phyloP scores from a whole-genome alignment of 2,329 filamentous ascomycete species.

The Fusarium sp. region DNA sequence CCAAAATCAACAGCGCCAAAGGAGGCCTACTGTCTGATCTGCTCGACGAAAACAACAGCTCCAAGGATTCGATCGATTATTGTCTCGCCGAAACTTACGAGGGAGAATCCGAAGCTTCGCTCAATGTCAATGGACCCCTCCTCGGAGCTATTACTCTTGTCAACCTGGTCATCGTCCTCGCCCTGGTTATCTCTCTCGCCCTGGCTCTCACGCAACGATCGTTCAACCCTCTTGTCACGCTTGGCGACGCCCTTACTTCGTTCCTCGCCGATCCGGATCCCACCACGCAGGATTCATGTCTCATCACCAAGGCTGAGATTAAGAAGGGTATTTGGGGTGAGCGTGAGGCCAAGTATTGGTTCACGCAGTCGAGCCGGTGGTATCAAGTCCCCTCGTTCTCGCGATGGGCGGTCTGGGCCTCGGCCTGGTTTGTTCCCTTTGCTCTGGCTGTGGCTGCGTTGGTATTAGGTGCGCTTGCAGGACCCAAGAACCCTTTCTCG shows the following conservation, averaged over 20 bases:
- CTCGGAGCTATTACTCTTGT: conserved; percentile 51
- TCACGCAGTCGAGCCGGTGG: conserved; percentile 57
- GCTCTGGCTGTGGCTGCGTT: conserved; percentile 55
- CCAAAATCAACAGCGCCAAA: conserved; percentile 41
- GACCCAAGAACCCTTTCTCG: conserved; percentile 47
- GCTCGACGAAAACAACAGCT: conserved; percentile 19
- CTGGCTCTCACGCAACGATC: conserved; percentile 48
- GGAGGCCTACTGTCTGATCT: neutral
- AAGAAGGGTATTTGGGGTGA: conserved; percentile 56
- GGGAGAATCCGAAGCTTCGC: conserved; percentile 22
- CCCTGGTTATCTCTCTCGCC: conserved; percentile 56
- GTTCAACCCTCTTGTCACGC: conserved; percentile 59
- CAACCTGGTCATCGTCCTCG: conserved; percentile 56
- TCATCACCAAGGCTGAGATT: conserved; percentile 61
- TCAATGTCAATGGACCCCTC: conserved; percentile 57
- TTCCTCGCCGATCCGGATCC: conserved; percentile 60
- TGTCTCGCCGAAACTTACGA: conserved; percentile 25
- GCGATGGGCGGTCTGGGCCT: conserved; percentile 56
- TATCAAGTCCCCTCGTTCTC: conserved; percentile 54
- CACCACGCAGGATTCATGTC: conserved; percentile 56
- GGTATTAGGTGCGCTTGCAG: conserved; percentile 49
- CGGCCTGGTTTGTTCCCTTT: conserved; percentile 53
- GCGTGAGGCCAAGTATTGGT: conserved; percentile 58
- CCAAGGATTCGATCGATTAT: conserved; percentile 19
- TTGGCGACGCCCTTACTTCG: conserved; percentile 64